Percentiles rank a stretch among this genome's conserved stretches.
Evolutionary conservation across 2,329 filamentous ascomycete genomes (phyloP).

Genomic region (Fusarium sublunatum): DNA sequence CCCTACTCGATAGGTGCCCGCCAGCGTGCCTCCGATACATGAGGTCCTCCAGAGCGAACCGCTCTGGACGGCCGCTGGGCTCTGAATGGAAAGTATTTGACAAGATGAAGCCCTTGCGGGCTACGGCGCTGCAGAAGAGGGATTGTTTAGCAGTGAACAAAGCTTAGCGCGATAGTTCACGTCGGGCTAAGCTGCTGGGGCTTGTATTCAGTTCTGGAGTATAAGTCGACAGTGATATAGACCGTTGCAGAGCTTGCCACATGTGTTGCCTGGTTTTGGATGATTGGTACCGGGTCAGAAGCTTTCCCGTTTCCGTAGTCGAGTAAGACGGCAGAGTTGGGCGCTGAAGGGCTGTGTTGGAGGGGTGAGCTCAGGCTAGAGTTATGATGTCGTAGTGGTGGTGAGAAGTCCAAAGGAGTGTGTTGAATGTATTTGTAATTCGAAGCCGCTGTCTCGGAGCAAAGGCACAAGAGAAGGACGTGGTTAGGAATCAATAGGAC

Average conservation of each 20-base stretch:
- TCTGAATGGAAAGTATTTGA: constrained; percentile 70
- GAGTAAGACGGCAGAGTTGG: constrained; percentile 41
- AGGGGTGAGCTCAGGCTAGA: constrained; percentile 38
- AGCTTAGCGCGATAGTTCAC: constrained; percentile 45
- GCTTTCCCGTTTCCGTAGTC: constrained; percentile 47
- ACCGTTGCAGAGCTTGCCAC: constrained; percentile 43
- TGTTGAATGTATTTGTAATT: constrained; percentile 35
- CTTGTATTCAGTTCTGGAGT: constrained; percentile 40
- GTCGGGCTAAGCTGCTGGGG: constrained; percentile 37
- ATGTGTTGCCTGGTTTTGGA: constrained; percentile 39
- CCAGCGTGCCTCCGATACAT: constrained; percentile 78
- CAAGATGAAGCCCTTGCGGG: constrained; percentile 65
- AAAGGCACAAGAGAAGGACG: constrained; percentile 36
- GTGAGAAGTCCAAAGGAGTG: constrained; percentile 42
- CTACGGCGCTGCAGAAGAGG: constrained; percentile 55
- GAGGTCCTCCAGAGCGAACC: constrained; percentile 80
- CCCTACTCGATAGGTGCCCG: constrained; percentile 78
- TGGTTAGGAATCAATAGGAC: constrained; percentile 30
- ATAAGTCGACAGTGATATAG: constrained; percentile 45
- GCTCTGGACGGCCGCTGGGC: constrained; percentile 77
- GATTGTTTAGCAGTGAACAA: constrained; percentile 39
- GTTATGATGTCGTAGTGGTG: constrained; percentile 38
- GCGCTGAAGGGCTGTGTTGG: constrained; percentile 41
- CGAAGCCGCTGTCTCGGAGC: constrained; percentile 29
- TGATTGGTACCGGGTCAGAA: constrained; percentile 43